phyloP scores from a whole-genome alignment of 805 yeast species.

The Kuraishia hungarica region DNA sequence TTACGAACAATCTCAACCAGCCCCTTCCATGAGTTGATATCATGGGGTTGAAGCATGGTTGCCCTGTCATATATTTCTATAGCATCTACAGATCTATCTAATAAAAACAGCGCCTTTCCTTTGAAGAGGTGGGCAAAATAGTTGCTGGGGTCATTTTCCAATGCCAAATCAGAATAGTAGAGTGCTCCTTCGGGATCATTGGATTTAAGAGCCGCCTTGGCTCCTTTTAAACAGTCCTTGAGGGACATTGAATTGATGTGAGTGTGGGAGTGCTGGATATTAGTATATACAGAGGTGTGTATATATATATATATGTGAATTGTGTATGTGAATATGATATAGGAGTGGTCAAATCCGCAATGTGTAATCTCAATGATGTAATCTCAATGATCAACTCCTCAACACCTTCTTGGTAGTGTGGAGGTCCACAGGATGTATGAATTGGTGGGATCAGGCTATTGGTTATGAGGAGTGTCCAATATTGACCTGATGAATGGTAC shows the following conservation, averaged over 20 bases:
- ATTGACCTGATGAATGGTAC: no score
- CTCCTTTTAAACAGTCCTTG: constrained; percentile 32
- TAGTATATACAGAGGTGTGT: no score
- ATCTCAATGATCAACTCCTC: no score
- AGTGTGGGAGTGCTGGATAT: no score
- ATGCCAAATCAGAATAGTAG: constrained; percentile 43
- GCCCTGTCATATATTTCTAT: constrained; percentile 38
- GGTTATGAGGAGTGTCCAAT: no score
- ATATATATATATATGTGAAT: no score
- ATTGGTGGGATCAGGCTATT: no score
- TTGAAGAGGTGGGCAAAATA: constrained; percentile 62
- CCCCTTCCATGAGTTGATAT: constrained; percentile 78
- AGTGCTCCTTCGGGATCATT: constrained; percentile 58
- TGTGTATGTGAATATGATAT: no score
- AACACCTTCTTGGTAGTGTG: no score
- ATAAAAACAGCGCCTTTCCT: constrained; percentile 58
- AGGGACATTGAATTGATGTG: neutral
- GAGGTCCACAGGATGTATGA: no score
- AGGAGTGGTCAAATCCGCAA: no score
- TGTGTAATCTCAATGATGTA: no score
- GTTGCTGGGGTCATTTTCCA: constrained; percentile 45
- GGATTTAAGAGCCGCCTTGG: constrained; percentile 40
- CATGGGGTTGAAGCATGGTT: constrained; percentile 36
- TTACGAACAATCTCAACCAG: constrained; percentile 37
- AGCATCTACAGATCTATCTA: constrained; percentile 31